phyloP scores from a whole-genome alignment of 192 early-diverging fungal genomes.

The Gryganskiella cystojenkinii region DNA sequence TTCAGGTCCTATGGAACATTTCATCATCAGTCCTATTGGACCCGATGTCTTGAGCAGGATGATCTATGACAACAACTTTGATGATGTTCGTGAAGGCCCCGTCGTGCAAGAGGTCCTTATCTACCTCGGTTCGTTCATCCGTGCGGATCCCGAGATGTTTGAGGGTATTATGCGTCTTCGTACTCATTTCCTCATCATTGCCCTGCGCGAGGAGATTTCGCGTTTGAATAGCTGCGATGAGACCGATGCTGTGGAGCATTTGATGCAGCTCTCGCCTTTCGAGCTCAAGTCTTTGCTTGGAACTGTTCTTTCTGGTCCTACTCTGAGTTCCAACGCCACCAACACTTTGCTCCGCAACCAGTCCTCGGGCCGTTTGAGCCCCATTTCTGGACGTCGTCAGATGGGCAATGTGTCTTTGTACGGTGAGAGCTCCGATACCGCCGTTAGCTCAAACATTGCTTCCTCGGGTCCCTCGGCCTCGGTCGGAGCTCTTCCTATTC shows the following conservation, averaged over 20 bases:
- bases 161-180: constrained; percentile 86
- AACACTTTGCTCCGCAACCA: constrained; percentile 56
- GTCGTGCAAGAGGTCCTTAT: constrained; percentile 88
- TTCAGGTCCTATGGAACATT: constrained; percentile 70
- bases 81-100: constrained; percentile 85
- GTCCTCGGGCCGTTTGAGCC: constrained; percentile 51
- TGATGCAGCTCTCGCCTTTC: constrained; percentile 86
- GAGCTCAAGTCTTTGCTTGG: constrained; percentile 80
- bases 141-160: constrained; percentile 74
- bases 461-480: constrained; percentile 28
- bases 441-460: constrained; percentile 14
- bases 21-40: constrained; percentile 76
- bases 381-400: constrained; percentile 22
- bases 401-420: background rate
- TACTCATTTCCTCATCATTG: constrained; percentile 86
- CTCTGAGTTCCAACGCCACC: constrained; percentile 54
- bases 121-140: constrained; percentile 80
- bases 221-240: constrained; percentile 78
- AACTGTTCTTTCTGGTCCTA: constrained; percentile 76
- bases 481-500: constrained; percentile 28
- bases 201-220: constrained; percentile 87
- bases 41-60: constrained; percentile 73
- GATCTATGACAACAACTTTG: constrained; percentile 72
- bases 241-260: constrained; percentile 79
- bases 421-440: background rate